Base-by-base conservation (phyloP, 805 yeast genomes). In the Candida tallmaniae region DNA sequence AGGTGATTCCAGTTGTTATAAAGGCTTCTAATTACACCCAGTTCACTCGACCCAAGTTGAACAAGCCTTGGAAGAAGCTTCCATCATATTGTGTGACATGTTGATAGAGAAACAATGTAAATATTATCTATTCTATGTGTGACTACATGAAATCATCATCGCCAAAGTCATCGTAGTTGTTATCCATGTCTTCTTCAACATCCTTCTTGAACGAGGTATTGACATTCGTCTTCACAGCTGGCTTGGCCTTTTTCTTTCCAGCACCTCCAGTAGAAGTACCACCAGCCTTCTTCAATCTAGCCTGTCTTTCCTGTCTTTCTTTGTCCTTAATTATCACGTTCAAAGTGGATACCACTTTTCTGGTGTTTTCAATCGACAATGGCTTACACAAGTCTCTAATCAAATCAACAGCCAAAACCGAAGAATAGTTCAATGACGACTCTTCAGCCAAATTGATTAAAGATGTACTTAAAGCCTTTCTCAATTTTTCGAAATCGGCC, bases 251-350 rank as follows among this genome's bases (percentile, higher is more conserved):
- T 77, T 83, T 83, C 75, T 89, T 88, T 62, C 95, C 95, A 24
- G 94, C 93, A 56, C 96, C 96, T 50, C 94, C 94, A 16, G 86
- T 76, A 25, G 90, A 77, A 18, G 94, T 83, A 45, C 90, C 93
- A 42, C 93, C 90, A 36, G 85, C 72, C 56, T 80, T 82, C 48
- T 83, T 76, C 51, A 84, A 65, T 59, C 96, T 79, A 17, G 84
- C 87, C 51, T 77, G 84, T 70, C 97, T 85, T 65, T 90, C 97
- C 36, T 82, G 83, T 56, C 80, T 82, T 60, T 81, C 87, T 65
- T 90, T 90, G 37, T 88, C 95, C 51, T 83, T 88, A 42, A 83
- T 68, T 36, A 81, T 58, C 4, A 89, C 90, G 47, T 78, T 84
- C 53, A 90, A 68, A 0, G 97, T 89, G 25, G 94, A 81, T 28